Base-by-base conservation (phyloP, 1,139 yeast species). In the Sugiyamaella grinbergsii region DNA sequence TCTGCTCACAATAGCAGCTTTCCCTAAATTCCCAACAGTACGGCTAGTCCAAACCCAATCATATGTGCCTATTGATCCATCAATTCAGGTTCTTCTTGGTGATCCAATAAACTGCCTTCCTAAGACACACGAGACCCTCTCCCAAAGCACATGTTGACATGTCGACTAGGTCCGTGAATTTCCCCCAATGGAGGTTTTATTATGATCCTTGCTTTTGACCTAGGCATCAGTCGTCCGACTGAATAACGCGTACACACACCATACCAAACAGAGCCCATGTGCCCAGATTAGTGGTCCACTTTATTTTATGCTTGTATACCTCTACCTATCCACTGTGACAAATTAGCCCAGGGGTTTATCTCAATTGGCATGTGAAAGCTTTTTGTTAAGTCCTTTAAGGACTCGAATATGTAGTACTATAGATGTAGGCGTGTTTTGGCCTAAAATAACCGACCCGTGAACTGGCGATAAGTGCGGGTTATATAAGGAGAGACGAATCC, bases 191-290 rank as follows among this genome's bases (percentile, higher is more conserved):
- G n/a, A n/a, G n/a, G n/a, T n/a, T n/a, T n/a, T n/a, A n/a, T n/a
- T n/a, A n/a, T n/a, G n/a, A n/a, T n/a, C n/a, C n/a, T n/a, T n/a
- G n/a, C n/a, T n/a, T n/a, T n/a, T n/a, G n/a, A n/a, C n/a, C n/a
- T n/a, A n/a, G n/a, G 13, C 20, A 4, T 4, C 37, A 11, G 11
- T 15, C 13, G 37, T 32, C 10, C 13, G 16, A 32, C 6, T 11
- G 8, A 31, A 5, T 10, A 33, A 4, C 37, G n/a, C n/a, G n/a
- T n/a, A n/a, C n/a, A n/a, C n/a, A n/a, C n/a, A n/a, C n/a, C 42
- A 38, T 38, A 24, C 42, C 42, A 38, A 15, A 19, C 42, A 3
- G 13, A n/a, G 42, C 23, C 16, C 42, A 41, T 41, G 45, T 41
- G 45, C 45, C 5, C 36, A 16, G 23, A 41, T 20, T 41, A 41